A percentile compares a stretch with the other conserved stretches of the same genome.
phyloP scores from a whole-genome alignment of 2,329 filamentous ascomycete genomes.

The Didymella segeticola region DNA sequence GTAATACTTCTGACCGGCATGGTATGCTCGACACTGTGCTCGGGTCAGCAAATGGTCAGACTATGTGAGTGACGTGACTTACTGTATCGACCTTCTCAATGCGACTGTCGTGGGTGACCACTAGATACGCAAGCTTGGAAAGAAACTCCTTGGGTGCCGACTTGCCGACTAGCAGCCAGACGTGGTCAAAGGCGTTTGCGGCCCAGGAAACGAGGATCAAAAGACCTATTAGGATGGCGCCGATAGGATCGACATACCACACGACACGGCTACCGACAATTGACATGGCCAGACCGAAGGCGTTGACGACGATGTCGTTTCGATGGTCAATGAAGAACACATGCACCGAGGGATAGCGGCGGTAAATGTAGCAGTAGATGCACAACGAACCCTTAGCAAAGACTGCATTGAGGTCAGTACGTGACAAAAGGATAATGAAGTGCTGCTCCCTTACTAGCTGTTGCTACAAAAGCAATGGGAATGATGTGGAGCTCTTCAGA shows the following conservation, averaged over 20 bases:
- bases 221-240: constrained; percentile 66
- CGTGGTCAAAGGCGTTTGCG: constrained; percentile 66
- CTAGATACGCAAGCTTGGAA: constrained; percentile 63
- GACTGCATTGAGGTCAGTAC: constrained; percentile 45
- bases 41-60: constrained; percentile 20
- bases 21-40: constrained; percentile 62
- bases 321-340: constrained; percentile 66
- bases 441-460: constrained; percentile 56
- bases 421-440: not conserved
- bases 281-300: constrained; percentile 63
- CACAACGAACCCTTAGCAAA: constrained; percentile 61
- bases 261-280: constrained; percentile 59
- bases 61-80: constrained; percentile 15
- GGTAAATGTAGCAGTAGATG: constrained; percentile 61
- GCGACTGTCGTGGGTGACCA: constrained; percentile 60
- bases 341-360: constrained; percentile 62
- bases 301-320: constrained; percentile 64
- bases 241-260: constrained; percentile 68
- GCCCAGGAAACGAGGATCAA: constrained; percentile 69
- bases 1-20: constrained; percentile 67
- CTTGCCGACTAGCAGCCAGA: constrained; percentile 67
- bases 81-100: constrained; percentile 65
- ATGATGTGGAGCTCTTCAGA: constrained; percentile 59
- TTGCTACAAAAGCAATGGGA: constrained; percentile 62
- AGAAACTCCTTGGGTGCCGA: constrained; percentile 65